These are phyloP conservation scores for Tolypocladium cylindrosporum DNA, from an alignment of 2,329 filamentous ascomycete species.

Conservation along the genomic window DNA sequence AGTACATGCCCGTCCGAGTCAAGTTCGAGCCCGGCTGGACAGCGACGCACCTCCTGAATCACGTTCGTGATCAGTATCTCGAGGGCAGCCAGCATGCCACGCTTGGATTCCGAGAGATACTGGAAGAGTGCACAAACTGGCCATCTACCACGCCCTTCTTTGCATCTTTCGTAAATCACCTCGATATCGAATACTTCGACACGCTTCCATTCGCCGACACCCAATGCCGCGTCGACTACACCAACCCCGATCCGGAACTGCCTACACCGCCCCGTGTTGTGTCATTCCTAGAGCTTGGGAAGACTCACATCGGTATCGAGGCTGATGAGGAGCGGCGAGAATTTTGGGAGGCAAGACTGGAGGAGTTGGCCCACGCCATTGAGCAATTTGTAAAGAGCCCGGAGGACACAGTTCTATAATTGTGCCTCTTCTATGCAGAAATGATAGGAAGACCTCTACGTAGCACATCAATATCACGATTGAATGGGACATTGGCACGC, in stretches of 20 bases:
- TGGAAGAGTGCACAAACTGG: conserved; percentile 12
- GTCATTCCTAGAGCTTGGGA: conserved; percentile 12
- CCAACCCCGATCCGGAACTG: conserved; percentile 14
- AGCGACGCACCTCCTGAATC: conserved; percentile 9
- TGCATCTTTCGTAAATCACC: conserved; percentile 16
- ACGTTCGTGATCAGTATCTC: conserved; percentile 12
- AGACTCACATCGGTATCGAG: conserved; percentile 15
- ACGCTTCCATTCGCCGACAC: conserved; percentile 15
- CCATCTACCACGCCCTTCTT: conserved; percentile 9
- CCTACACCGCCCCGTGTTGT: conserved; percentile 14
- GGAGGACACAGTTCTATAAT: not conserved
- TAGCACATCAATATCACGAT: too few relatives aligned
- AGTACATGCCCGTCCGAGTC: conserved; percentile 18
- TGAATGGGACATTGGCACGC: too few relatives aligned
- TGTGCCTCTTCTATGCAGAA: too few relatives aligned
- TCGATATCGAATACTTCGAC: conserved; percentile 18
- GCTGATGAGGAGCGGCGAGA: conserved; percentile 14
- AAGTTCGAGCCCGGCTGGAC: conserved; percentile 13
- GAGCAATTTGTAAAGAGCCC: conserved; percentile 8
- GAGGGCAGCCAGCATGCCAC: conserved; percentile 14
- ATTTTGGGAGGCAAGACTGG: conserved; percentile 15
- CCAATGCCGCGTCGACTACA: conserved; percentile 15
- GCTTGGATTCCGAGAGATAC: conserved; percentile 11
- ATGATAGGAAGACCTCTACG: too few relatives aligned
- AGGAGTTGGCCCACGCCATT: conserved; percentile 10